A percentile compares a stretch with the other conserved stretches of the same genome.
These are phyloP conservation scores for Drechslerella dactyloides DNA, from an alignment of 2,329 filamentous ascomycete species.

Conservation along the genomic window DNA sequence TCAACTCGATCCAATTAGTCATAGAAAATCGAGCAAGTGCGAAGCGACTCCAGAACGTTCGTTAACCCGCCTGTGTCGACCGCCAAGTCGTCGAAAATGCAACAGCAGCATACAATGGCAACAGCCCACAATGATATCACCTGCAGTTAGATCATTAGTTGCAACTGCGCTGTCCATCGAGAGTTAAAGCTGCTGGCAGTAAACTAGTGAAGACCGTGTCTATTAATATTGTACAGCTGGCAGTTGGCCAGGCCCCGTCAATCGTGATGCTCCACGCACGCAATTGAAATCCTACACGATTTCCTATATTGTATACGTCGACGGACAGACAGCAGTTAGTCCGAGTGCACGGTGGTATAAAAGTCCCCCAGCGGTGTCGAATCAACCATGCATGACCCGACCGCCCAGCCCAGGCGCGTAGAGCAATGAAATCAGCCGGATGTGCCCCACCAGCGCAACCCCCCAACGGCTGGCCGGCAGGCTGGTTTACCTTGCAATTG, in stretches of 20 bases:
- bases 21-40: too few relatives aligned
- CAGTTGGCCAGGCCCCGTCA: neutral
- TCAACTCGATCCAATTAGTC: too few relatives aligned
- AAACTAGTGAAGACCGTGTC: conserved; percentile 15
- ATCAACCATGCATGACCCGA: conserved; percentile 12
- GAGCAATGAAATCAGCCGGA: neutral
- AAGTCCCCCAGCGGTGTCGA: neutral
- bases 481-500: neutral
- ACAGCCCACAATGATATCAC: too few relatives aligned
- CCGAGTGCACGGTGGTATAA: neutral
- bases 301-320: neutral
- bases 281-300: too few relatives aligned
- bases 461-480: neutral
- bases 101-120: too few relatives aligned
- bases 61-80: too few relatives aligned
- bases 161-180: too few relatives aligned
- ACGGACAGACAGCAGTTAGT: too few relatives aligned
- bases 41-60: too few relatives aligned
- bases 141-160: too few relatives aligned
- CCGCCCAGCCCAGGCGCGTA: neutral
- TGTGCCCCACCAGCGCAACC: neutral
- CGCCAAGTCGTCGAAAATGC: too few relatives aligned
- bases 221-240: conserved; percentile 8
- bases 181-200: too few relatives aligned
- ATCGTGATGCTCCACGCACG: conserved; percentile 4